Conservation (phyloP, 1,139 yeast species). For the Fermentozyma sake region DNA sequence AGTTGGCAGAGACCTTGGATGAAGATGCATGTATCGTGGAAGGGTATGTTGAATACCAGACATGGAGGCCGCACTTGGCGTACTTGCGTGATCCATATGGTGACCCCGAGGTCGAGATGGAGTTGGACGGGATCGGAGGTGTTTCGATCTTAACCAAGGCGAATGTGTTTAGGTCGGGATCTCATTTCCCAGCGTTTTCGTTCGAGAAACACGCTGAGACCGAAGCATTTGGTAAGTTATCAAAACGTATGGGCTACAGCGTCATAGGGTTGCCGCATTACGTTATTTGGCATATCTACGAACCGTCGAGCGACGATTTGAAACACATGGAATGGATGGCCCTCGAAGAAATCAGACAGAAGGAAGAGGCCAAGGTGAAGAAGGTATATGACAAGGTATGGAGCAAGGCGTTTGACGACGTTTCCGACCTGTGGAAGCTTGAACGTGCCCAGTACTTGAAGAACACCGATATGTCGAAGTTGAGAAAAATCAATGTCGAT, state of each 20-base stretch:
- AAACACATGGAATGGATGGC: constrained; percentile 98
- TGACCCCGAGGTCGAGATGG: constrained; percentile 83
- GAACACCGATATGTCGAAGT: constrained; percentile 59
- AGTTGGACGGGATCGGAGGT: constrained; percentile 88
- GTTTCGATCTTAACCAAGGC: constrained; percentile 82
- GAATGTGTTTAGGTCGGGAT: constrained; percentile 71
- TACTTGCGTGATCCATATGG: constrained; percentile 84
- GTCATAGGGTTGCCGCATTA: constrained; percentile 87
- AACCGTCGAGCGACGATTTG: constrained; percentile 80
- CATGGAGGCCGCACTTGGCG: constrained; percentile 91
- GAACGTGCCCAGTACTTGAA: constrained; percentile 66
- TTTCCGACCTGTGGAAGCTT: constrained; percentile 59
- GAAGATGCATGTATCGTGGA: constrained; percentile 91
- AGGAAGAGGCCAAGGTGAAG: constrained; percentile 60
- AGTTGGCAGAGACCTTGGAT: constrained; percentile 68
- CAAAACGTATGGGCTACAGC: constrained; percentile 73
- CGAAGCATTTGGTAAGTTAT: constrained; percentile 86
- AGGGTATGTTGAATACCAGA: constrained; percentile 88
- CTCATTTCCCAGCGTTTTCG: constrained; percentile 87
- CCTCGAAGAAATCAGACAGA: constrained; percentile 73
- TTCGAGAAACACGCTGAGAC: constrained; percentile 91
- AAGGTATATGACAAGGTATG: constrained; percentile 72
- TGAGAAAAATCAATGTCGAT: constrained; percentile 53
- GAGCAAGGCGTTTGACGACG: constrained; percentile 74
- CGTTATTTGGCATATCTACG: constrained; percentile 90